A percentile compares a stretch with the other conserved stretches of the same genome.
Evolutionary conservation across 106 monocot genomes (phyloP).

Genomic region (Dendrobium officinale): DNA sequence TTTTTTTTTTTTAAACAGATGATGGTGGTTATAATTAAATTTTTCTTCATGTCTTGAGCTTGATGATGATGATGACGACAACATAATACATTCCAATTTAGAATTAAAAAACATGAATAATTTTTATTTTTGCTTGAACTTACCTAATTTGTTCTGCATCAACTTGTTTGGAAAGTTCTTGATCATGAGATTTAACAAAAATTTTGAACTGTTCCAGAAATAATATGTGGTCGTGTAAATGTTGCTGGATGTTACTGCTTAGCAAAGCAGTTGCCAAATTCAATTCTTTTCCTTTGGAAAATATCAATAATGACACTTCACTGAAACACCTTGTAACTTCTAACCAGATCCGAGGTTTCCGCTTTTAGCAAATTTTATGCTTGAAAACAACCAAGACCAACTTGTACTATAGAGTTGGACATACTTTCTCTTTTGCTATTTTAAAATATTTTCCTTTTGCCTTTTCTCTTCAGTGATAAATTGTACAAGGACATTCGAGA

Average conservation of each 20-base stretch:
- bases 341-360: neutral
- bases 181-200: neutral
- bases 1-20: no score
- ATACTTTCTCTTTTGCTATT: neutral
- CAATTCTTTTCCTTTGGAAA: neutral
- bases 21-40: no score
- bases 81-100: no score
- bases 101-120: no score
- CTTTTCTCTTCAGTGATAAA: conserved; percentile 68
- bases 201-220: neutral
- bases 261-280: neutral
- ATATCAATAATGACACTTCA: neutral
- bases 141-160: no score
- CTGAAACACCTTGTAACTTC: neutral
- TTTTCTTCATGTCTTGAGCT: no score
- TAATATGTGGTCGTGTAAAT: neutral
- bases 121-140: no score
- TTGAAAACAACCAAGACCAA: neutral
- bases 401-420: neutral
- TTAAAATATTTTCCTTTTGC: neutral
- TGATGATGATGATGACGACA: no score
- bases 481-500: conserved; percentile 96
- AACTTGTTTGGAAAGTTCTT: neutral
- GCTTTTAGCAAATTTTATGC: neutral
- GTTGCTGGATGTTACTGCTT: neutral